phyloP scores from a whole-genome alignment of 345 rosid species.

The Sisymbrium irio region DNA sequence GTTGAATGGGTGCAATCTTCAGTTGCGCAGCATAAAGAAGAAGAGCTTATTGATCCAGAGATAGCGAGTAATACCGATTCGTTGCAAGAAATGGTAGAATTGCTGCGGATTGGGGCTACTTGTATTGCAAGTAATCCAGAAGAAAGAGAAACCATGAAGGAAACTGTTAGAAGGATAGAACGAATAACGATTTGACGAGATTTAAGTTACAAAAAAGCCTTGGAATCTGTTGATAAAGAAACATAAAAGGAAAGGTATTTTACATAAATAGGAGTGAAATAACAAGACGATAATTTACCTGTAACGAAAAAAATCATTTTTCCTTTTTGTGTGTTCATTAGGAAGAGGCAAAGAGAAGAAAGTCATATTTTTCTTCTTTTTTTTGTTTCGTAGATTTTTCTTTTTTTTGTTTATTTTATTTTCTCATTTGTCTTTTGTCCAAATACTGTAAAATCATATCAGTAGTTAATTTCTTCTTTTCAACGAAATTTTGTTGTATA shows the following conservation, averaged over 20 bases:
- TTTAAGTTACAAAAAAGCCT: background rate
- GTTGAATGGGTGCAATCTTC: constrained; percentile 57
- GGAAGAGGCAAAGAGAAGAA: background rate
- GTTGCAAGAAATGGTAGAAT: constrained; percentile 39
- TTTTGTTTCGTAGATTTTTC: background rate
- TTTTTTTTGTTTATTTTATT: background rate
- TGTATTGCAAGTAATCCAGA: constrained; percentile 54
- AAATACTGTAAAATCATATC: background rate
- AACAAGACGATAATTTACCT: background rate
- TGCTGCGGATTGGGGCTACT: constrained; percentile 54
- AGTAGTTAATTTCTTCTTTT: background rate
- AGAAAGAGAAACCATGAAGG: constrained; percentile 46
- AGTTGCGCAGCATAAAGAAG: constrained; percentile 37
- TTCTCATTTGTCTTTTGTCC: background rate
- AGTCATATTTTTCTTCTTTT: background rate
- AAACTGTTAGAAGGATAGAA: constrained; percentile 57
- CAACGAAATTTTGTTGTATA: constrained; percentile 7
- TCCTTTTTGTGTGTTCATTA: background rate
- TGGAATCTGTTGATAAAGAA: constrained; percentile 15
- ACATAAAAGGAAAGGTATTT: constrained; percentile 10
- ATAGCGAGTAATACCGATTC: constrained; percentile 41
- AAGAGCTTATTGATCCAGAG: constrained; percentile 71
- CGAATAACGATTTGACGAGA: constrained; percentile 31
- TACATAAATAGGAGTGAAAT: background rate
- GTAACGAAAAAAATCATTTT: background rate